Evolutionary conservation across 768 basidiomycete species (phyloP).

Genomic region (Naganishia vishniacii): DNA sequence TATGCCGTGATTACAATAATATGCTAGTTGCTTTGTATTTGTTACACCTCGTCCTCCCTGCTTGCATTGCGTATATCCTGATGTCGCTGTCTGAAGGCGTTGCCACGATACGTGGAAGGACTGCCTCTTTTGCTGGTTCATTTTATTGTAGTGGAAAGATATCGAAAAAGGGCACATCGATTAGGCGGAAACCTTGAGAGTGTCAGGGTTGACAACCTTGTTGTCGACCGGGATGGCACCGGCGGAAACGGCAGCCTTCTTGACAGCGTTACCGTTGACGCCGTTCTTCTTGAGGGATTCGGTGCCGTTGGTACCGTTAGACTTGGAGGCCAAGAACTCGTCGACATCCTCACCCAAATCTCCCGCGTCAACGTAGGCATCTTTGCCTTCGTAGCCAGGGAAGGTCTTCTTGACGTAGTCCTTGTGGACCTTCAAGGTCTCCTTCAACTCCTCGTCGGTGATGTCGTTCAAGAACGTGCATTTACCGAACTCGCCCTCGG

Average conservation of each 20-base stretch:
- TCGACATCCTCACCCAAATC: slow-evolving; percentile 48
- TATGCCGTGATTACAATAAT: background rate
- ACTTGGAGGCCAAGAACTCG: slow-evolving; percentile 29
- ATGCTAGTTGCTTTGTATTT: background rate
- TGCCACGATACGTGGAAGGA: background rate
- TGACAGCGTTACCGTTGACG: slow-evolving; percentile 29
- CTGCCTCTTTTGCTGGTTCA: slow-evolving; percentile 16
- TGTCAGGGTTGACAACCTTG: slow-evolving; percentile 32
- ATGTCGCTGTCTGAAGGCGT: background rate
- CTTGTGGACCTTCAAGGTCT: slow-evolving; percentile 47
- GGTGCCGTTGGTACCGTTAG: slow-evolving; percentile 32
- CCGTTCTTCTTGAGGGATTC: slow-evolving; percentile 37
- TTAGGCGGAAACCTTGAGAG: slow-evolving; percentile 18
- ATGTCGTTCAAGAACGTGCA: slow-evolving; percentile 50
- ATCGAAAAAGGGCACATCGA: background rate
- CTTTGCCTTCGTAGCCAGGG: slow-evolving; percentile 43
- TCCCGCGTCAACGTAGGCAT: slow-evolving; percentile 49
- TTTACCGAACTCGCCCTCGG: slow-evolving; percentile 46
- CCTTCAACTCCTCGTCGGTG: slow-evolving; percentile 42
- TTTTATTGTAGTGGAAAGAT: background rate
- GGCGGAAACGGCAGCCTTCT: slow-evolving; percentile 37
- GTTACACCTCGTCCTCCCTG: background rate
- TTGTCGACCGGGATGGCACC: slow-evolving; percentile 40
- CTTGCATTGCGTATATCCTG: background rate
- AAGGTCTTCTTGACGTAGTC: slow-evolving; percentile 40